These are phyloP conservation scores for Backusella circina DNA, from an alignment of 192 early-diverging fungal genomes.

Conservation along the genomic window DNA sequence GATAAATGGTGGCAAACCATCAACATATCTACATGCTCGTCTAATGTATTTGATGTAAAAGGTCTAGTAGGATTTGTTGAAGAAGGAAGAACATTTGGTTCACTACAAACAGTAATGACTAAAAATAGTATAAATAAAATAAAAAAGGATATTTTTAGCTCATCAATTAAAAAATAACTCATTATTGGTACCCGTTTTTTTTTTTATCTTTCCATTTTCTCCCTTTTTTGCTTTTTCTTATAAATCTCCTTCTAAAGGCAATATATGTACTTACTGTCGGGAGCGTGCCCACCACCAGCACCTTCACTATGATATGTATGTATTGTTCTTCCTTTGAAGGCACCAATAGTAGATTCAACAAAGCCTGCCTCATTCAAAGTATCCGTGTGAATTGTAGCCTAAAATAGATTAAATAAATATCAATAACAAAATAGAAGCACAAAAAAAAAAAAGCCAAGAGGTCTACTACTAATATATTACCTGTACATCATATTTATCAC, in stretches of 20 bases:
- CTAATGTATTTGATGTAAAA: slow-evolving; percentile 91
- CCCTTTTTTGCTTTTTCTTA: neutral
- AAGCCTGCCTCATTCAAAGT: slow-evolving; percentile 98
- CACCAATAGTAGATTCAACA: slow-evolving; percentile 85
- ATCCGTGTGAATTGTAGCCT: slow-evolving; percentile 93
- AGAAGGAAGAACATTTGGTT: slow-evolving; percentile 86
- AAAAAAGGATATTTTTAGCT: neutral
- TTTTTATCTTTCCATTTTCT: neutral
- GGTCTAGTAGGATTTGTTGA: slow-evolving; percentile 97
- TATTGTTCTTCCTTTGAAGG: slow-evolving; percentile 89
- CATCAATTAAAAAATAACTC: neutral
- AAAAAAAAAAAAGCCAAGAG: neutral
- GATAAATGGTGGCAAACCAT: slow-evolving; percentile 98
- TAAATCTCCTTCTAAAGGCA: neutral
- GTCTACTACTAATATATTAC: slow-evolving; percentile 22
- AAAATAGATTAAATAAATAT: neutral
- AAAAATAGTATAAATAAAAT: neutral
- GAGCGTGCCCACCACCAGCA: slow-evolving; percentile 94
- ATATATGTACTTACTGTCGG: slow-evolving; percentile 52
- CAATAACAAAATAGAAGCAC: neutral
- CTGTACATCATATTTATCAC: slow-evolving; percentile 86
- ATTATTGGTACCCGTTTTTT: neutral
- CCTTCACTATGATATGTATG: slow-evolving; percentile 98
- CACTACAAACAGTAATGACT: slow-evolving; percentile 70
- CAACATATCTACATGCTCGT: slow-evolving; percentile 98